These are phyloP conservation scores for Phaeodactylum tricornutum DNA, from an alignment of 108 stramenopile species.

Conservation along the genomic window DNA sequence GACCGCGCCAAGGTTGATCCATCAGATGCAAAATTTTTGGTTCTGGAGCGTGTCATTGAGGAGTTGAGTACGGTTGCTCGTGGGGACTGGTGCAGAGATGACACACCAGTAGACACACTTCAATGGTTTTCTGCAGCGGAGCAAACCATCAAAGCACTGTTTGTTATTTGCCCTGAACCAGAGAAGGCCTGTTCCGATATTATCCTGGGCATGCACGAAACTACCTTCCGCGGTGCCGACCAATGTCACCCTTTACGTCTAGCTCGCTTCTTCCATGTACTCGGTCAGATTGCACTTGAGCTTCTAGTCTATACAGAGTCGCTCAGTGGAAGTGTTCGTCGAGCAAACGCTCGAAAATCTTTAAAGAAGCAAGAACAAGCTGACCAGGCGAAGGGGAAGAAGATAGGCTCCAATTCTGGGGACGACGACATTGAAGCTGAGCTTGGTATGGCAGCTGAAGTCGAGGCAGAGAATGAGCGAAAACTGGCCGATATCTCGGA, in stretches of 20 bases:
- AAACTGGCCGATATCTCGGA: constrained; percentile 80
- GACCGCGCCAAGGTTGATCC: constrained; percentile 48
- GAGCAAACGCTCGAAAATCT: constrained; percentile 62
- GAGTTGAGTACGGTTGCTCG: constrained; percentile 61
- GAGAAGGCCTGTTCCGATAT: constrained; percentile 66
- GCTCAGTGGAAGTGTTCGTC: constrained; percentile 64
- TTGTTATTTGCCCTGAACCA: constrained; percentile 65
- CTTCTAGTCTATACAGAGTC: constrained; percentile 89
- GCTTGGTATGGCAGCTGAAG: constrained; percentile 69
- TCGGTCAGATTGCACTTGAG: constrained; percentile 90
- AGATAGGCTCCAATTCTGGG: constrained; percentile 7
- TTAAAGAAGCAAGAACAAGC: constrained; percentile 76
- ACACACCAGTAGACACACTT: constrained; percentile 45
- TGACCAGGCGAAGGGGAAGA: constrained; percentile 35
- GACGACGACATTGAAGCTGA: constrained; percentile 83
- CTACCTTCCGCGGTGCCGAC: constrained; percentile 16
- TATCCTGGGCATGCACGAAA: constrained; percentile 53
- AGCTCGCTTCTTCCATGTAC: constrained; percentile 89
- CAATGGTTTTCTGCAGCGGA: constrained; percentile 88
- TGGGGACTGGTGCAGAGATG: constrained; percentile 82
- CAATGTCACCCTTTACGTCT: constrained; percentile 58
- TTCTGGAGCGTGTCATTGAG: constrained; percentile 68
- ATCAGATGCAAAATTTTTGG: constrained; percentile 60
- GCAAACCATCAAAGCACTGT: constrained; percentile 74
- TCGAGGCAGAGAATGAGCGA: constrained; percentile 79